These are phyloP conservation scores for Cyberlindnera petersonii DNA, from an alignment of 805 yeast genomes.

Conservation along the genomic window DNA sequence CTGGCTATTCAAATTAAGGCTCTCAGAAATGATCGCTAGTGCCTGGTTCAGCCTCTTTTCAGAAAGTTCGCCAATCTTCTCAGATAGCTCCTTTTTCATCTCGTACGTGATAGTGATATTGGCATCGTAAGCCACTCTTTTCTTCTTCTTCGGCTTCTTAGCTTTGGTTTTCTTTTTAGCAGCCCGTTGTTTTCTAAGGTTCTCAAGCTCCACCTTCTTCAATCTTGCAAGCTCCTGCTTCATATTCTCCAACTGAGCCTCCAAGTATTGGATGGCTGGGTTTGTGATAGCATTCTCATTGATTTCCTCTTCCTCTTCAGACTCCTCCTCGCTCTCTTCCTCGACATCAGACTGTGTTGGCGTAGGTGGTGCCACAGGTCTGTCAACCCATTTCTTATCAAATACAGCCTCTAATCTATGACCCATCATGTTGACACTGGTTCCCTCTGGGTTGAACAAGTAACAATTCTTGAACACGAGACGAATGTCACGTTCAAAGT, in stretches of 20 bases:
- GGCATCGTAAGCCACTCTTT: constrained; percentile 24
- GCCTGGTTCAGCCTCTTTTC: constrained; percentile 82
- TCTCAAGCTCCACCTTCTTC: constrained; percentile 72
- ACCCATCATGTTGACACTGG: constrained; percentile 94
- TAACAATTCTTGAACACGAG: constrained; percentile 88
- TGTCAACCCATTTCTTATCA: constrained; percentile 82
- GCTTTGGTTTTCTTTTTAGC: constrained; percentile 42
- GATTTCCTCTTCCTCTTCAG: constrained; percentile 47
- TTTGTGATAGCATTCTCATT: constrained; percentile 66
- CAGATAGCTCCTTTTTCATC: constrained; percentile 92
- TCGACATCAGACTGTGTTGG: constrained; percentile 28
- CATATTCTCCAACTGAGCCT: constrained; percentile 83
- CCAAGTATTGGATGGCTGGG: constrained; percentile 87
- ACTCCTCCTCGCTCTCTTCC: constrained; percentile 27
- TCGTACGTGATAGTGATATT: constrained; percentile 70
- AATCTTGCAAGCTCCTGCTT: constrained; percentile 76
- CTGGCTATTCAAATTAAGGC: constrained; percentile 51
- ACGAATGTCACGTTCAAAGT: constrained; percentile 78
- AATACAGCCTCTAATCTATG: constrained; percentile 84
- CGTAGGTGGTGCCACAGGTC: constrained; percentile 59
- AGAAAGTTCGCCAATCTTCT: constrained; percentile 70
- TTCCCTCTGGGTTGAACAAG: constrained; percentile 92
- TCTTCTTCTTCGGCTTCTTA: constrained; percentile 31
- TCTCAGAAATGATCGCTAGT: constrained; percentile 77
- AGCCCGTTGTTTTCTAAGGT: constrained; percentile 57